A percentile compares a stretch with the other conserved stretches of the same genome.
Conservation (phyloP, 2,329 filamentous ascomycete genomes). For the Sordariomycetes sp. region DNA sequence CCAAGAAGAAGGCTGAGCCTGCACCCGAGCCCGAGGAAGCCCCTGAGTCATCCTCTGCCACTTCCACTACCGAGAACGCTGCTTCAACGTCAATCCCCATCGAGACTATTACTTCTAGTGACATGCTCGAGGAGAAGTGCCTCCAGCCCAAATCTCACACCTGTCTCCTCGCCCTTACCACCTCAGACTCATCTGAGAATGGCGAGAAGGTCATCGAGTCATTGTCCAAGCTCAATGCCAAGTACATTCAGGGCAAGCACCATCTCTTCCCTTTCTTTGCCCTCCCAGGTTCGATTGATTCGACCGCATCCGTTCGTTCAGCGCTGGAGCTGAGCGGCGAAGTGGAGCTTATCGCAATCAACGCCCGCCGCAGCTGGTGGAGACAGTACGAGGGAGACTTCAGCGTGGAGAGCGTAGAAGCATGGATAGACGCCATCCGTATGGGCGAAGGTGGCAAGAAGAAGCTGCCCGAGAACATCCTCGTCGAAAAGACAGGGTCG, state of each 20-base stretch:
- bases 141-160: constrained; percentile 68
- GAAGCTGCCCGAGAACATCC: constrained; percentile 56
- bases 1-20: constrained; percentile 15
- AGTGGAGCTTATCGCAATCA: constrained; percentile 71
- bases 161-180: constrained; percentile 71
- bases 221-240: constrained; percentile 67
- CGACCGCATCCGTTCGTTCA: constrained; percentile 30
- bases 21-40: constrained; percentile 16
- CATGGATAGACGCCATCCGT: constrained; percentile 85
- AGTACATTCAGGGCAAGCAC: constrained; percentile 56
- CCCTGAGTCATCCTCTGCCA: constrained; percentile 8
- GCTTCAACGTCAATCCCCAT: constrained; percentile 45
- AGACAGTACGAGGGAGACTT: constrained; percentile 59
- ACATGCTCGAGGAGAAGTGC: constrained; percentile 62
- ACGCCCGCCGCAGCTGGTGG: constrained; percentile 82
- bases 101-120: constrained; percentile 50
- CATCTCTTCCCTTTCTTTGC: constrained; percentile 79
- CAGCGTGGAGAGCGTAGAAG: constrained; percentile 56
- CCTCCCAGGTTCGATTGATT: constrained; percentile 44
- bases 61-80: constrained; percentile 16
- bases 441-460: constrained; percentile 79
- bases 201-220: constrained; percentile 50
- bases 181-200: constrained; percentile 38
- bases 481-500: constrained; percentile 30
- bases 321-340: constrained; percentile 50